A percentile compares a stretch with the other conserved stretches of the same genome.
phyloP scores from a whole-genome alignment of 345 rosid species.

The Atalantia buxifolia region DNA sequence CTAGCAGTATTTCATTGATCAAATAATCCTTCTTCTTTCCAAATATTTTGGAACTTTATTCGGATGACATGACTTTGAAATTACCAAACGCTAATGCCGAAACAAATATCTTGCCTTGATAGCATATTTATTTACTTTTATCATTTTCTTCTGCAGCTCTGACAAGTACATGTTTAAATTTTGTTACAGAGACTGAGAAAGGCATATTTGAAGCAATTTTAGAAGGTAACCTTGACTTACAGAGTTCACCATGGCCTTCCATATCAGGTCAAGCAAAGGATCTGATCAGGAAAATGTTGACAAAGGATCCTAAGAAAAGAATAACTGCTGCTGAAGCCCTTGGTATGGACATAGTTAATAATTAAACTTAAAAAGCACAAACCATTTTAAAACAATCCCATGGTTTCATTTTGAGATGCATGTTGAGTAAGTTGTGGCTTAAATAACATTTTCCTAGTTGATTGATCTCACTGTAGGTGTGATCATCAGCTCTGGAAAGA shows the following conservation, averaged over 20 bases:
- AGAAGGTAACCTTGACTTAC: constrained; percentile 59
- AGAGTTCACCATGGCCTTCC: constrained; percentile 68
- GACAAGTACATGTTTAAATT: background rate
- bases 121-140: background rate
- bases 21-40: background rate
- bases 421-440: background rate
- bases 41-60: background rate
- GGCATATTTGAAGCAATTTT: constrained; percentile 54
- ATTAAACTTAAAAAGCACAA: background rate
- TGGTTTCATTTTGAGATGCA: background rate
- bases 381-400: background rate
- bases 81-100: background rate
- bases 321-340: constrained; percentile 74
- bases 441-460: background rate
- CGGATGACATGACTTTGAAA: background rate
- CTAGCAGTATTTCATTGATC: background rate
- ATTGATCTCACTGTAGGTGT: background rate
- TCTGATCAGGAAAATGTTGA: constrained; percentile 63
- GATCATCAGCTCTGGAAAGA: background rate
- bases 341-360: constrained; percentile 38
- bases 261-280: constrained; percentile 80
- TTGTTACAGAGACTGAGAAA: constrained; percentile 61
- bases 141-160: background rate
- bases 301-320: constrained; percentile 65
- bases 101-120: background rate